A percentile compares a stretch with the other conserved stretches of the same genome.
Conservation (phyloP, 2,329 filamentous ascomycete genomes). For the Claviceps sp. region DNA sequence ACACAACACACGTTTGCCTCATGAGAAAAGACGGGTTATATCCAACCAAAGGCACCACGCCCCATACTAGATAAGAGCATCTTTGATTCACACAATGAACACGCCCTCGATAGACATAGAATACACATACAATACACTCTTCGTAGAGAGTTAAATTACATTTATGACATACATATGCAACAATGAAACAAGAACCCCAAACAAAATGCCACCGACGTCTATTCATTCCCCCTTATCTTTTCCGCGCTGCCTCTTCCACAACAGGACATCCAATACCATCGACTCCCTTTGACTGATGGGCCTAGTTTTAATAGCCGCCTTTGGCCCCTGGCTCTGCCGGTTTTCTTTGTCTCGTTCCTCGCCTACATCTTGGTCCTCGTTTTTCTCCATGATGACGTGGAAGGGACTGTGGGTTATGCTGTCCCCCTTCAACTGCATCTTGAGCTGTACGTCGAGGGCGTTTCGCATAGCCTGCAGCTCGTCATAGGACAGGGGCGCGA, state of each 20-base stretch:
- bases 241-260: not conserved
- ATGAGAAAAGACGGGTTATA: too few relatives aligned
- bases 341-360: not conserved
- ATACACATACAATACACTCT: too few relatives aligned
- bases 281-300: slow-evolving; percentile 1
- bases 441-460: slow-evolving; percentile 10
- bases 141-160: too few relatives aligned
- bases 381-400: slow-evolving; percentile 1
- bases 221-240: too few relatives aligned
- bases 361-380: not conserved
- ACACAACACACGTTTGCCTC: too few relatives aligned
- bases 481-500: slow-evolving; percentile 16
- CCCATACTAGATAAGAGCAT: too few relatives aligned
- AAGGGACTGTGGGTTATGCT: slow-evolving; percentile 1
- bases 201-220: not conserved
- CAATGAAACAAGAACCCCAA: not conserved
- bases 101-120: too few relatives aligned
- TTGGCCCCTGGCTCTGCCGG: not conserved
- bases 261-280: slow-evolving; percentile 2
- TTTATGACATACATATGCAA: not conserved
- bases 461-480: slow-evolving; percentile 16
- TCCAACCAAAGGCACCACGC: too few relatives aligned
- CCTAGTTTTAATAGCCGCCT: not conserved
- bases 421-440: not conserved
- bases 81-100: too few relatives aligned